Base-by-base conservation (phyloP, 2,329 filamentous ascomycete genomes). In the Apiospora aurea region DNA sequence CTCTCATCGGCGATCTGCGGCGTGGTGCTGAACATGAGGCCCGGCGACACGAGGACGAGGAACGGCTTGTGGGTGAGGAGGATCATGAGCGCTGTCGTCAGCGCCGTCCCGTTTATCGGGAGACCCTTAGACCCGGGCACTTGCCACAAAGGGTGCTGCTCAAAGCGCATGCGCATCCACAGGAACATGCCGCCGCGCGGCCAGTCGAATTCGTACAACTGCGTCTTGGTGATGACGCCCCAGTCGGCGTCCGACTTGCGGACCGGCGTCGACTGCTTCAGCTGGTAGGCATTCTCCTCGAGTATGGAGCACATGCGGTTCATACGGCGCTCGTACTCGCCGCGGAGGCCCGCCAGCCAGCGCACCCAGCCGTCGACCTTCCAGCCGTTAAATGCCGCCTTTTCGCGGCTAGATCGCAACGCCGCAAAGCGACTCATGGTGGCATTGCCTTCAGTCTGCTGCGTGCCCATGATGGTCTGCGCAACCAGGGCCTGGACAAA, bases 131-230 rank as follows among this genome's bases (percentile, higher is more conserved):
- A 79, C 2, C 81, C 74, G n/a, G 77, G 74, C 2, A 80, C 80
- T 70, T 80, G 77, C 80, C 85, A 91, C 18, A 97, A 86, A 16
- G 94, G 94, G 79, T 97, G 95, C 1, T 86, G 85, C 71, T 92
- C 88, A 76, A 95, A 92, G 79, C 90, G 87, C 73, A 96, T 83
- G 71, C 89, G 87, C 4, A 97, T 78, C 95, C 95, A 98, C 71
- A 97, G 82, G 81, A 97, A 98, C 95, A 98, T 98, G 79, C 95
- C 95, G 47, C 92, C 95, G 41, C 93, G 89, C 0, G 95, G 95
- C 87, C 93, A 94, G 76, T 88, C 83, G 79, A 97, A 97, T 66
- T 91, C 89, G 81, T 92, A 93, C 75, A 97, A 88, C 73, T 88
- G 87, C 0, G 89, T 92, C 82, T 93, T 95, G 77, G 91, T 91